Percentiles rank a stretch among this genome's conserved stretches.
Evolutionary conservation across 1,284 basidiomycete genomes (phyloP).

Genomic region (Mycosarcoma maydis): DNA sequence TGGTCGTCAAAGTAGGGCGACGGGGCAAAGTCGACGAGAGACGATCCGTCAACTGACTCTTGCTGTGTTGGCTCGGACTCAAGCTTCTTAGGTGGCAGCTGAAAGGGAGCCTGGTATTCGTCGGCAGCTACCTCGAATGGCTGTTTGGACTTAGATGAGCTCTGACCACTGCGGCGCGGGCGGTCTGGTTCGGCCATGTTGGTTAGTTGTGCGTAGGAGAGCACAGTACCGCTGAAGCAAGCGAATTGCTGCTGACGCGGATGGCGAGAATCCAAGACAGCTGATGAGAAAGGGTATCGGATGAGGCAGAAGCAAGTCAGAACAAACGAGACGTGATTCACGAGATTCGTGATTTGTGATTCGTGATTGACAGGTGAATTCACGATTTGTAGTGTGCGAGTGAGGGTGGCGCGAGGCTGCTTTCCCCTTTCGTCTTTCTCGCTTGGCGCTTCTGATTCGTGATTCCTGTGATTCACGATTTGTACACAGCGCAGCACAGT

Average conservation of each 20-base stretch:
- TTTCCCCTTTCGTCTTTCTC: too few species aligned
- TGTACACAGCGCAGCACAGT: conserved; percentile 5
- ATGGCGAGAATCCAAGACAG: background rate
- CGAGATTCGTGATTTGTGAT: too few species aligned
- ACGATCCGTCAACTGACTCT: background rate
- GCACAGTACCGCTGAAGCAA: conserved; percentile 1
- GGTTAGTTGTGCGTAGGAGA: background rate
- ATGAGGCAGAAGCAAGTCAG: too few species aligned
- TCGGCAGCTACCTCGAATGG: conserved; percentile 54
- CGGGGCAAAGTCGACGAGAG: conserved; percentile 28
- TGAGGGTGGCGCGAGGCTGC: too few species aligned
- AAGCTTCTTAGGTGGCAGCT: conserved; percentile 31
- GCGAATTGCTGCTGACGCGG: background rate
- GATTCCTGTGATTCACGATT: background rate
- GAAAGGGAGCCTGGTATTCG: conserved; percentile 63
- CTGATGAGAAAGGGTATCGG: too few species aligned
- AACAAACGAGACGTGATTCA: background rate
- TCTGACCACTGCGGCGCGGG: conserved; percentile 16
- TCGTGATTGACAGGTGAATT: too few species aligned
- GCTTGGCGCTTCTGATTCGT: conserved; percentile 7
- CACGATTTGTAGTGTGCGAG: too few species aligned
- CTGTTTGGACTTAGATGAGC: conserved; percentile 30
- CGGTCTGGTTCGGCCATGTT: conserved; percentile 29
- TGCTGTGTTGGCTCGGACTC: background rate
- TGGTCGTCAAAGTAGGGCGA: conserved; percentile 65